Base-by-base conservation (phyloP, 352 stramenopile genomes). In the Globisporangium nagaii region DNA sequence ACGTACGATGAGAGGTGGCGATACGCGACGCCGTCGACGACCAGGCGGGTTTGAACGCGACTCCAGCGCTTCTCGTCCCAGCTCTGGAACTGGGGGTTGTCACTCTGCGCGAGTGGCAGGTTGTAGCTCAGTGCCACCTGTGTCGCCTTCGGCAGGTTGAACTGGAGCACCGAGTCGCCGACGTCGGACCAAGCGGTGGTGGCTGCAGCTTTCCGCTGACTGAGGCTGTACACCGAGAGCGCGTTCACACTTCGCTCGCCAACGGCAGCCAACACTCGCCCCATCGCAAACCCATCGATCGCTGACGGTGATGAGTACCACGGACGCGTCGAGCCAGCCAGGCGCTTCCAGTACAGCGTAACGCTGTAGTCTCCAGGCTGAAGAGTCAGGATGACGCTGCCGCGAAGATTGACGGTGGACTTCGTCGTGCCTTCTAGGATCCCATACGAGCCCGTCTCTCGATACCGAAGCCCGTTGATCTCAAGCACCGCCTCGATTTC, bases 221-320 rank as follows among this genome's bases (percentile, higher is more conserved):
- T 53, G 19, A 88, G 58, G 47, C 69, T 62, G 45, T 89, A 92
- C 6, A 86, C 63, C 0, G 82, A 87, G 11, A 89, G 58, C 2
- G 62, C 65, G 20, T 80, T 55, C 17, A 83, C 46, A 20, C 57
- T 55, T 31, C 62, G 62, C 48, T 89, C 73, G 0, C 78, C 74
- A 27, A 92, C 56, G 1, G 58, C 82, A 32, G 70, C 70, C 7
- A 92, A 53, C 19, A 83, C 60, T 22, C 82, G 65, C 0, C 79
- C 79, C 77, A 86, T 89, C 1, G 71, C 71, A 65, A 90, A 92
- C 0, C 82, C 82, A 47, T 92, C 82, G 22, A 87, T 44, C 2
- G 72, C 68, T 42, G 68, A 72, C 0, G 82, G 72, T 3, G 64
- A 65, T 0, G 77, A 89, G 66, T 77, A 84, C 82, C 79, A 92